Evolutionary conservation across 192 early-diverging fungal species (phyloP).

Genomic region (Gigaspora rosea): DNA sequence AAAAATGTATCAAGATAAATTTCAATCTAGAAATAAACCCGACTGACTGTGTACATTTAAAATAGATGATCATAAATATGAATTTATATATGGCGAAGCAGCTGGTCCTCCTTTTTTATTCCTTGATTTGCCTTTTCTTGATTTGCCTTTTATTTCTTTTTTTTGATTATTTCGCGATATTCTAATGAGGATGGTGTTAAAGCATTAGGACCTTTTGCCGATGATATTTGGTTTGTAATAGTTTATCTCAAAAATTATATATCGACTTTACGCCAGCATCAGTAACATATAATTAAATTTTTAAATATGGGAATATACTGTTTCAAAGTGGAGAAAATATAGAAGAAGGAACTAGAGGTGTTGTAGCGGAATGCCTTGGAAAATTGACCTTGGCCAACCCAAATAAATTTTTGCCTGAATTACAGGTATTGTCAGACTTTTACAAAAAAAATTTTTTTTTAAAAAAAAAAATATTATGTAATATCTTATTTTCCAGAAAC

Average conservation of each 20-base stretch:
- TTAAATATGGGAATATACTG: conserved; percentile 53
- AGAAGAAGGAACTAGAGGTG: conserved; percentile 80
- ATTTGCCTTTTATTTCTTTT: not conserved
- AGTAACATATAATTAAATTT: not conserved
- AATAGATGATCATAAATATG: too few relatives aligned
- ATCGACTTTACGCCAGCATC: too few relatives aligned
- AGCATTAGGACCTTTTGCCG: conserved; percentile 56
- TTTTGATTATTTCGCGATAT: conserved; percentile 68
- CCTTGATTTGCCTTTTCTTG: too few relatives aligned
- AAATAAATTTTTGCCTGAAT: conserved; percentile 70
- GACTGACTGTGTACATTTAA: too few relatives aligned
- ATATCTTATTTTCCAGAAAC: conserved; percentile 37
- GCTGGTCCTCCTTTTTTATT: too few relatives aligned
- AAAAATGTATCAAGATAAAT: too few relatives aligned
- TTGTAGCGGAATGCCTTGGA: conserved; percentile 87
- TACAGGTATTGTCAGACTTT: conserved; percentile 46
- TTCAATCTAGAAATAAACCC: too few relatives aligned
- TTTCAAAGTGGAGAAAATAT: conserved; percentile 69
- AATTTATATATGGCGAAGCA: too few relatives aligned
- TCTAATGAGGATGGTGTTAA: conserved; percentile 52
- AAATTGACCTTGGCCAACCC: conserved; percentile 75
- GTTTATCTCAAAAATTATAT: not conserved
- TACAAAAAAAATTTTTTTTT: not conserved
- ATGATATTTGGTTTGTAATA: conserved; percentile 62
- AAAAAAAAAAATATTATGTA: not conserved